phyloP scores from a whole-genome alignment of 345 rosid species.

The thale cress (Arabidopsis thaliana) region TAIR10.1 NC_003075.7:126501-127000 shows the following conservation, averaged over 20 bases:
- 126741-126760: conserved; percentile 59
- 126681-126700: conserved; percentile 38
- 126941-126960: conserved; percentile 61
- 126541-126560: conserved; percentile 30
- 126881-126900: conserved; percentile 50
- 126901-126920: conserved; percentile 54
- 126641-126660: conserved; percentile 53
- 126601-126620: conserved; percentile 47
- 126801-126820: conserved; percentile 72
- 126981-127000: conserved; percentile 69
- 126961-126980: conserved; percentile 76
- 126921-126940: conserved; percentile 65
- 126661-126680: conserved; percentile 34
- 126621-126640: conserved; percentile 52
- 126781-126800: conserved; percentile 61
- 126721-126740: conserved; percentile 6
- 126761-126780: conserved; percentile 71
- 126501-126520: conserved; percentile 39
- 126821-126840: conserved; percentile 58
- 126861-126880: conserved; percentile 32
- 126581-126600: conserved; percentile 42
- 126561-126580: conserved; percentile 29
- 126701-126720: conserved; percentile 47
- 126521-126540: conserved; percentile 8
- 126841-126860: conserved; percentile 83